These are phyloP conservation scores for Pseudopithomyces chartarum DNA, from an alignment of 2,329 filamentous ascomycete genomes.

Conservation along the genomic window DNA sequence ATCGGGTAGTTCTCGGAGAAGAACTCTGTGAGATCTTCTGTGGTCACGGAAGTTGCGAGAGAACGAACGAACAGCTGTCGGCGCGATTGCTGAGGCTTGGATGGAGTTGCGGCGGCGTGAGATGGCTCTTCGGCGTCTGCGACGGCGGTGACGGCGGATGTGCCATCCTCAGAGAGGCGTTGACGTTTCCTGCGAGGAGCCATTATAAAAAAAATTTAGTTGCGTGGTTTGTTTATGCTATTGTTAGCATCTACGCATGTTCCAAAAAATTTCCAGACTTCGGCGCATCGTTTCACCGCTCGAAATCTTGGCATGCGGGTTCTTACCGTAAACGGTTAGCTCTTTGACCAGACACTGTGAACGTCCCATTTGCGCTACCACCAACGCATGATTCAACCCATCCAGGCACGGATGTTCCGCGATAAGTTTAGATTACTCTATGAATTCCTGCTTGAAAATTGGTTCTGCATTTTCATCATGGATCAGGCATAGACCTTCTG, in stretches of 20 bases:
- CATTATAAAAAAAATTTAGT: slow-evolving; percentile 27
- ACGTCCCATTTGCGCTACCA: too few species aligned
- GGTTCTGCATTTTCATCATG: too few species aligned
- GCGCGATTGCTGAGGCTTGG: slow-evolving; percentile 44
- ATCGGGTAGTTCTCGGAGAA: slow-evolving; percentile 95
- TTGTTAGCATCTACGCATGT: background rate
- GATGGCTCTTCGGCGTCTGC: slow-evolving; percentile 27
- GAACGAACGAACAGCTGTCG: slow-evolving; percentile 81
- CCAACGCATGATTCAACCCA: too few species aligned
- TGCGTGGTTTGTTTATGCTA: background rate
- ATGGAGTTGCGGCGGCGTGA: slow-evolving; percentile 15
- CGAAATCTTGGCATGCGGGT: background rate
- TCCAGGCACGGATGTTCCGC: too few species aligned
- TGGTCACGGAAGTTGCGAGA: slow-evolving; percentile 77
- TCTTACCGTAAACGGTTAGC: background rate
- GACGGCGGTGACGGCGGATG: slow-evolving; percentile 35
- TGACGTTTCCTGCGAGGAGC: slow-evolving; percentile 48
- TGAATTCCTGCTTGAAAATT: too few species aligned
- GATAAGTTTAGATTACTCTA: too few species aligned
- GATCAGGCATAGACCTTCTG: too few species aligned
- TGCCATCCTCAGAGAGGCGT: slow-evolving; percentile 46
- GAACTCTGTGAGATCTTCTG: slow-evolving; percentile 80
- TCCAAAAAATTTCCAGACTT: slow-evolving; percentile 5
- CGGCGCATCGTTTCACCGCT: slow-evolving; percentile 5
- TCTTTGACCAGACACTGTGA: too few species aligned